Evolutionary conservation across 352 stramenopile species (phyloP), one percentile per base, ranked within the genome.

Genomic region (Phytopythium aichiense): DNA sequence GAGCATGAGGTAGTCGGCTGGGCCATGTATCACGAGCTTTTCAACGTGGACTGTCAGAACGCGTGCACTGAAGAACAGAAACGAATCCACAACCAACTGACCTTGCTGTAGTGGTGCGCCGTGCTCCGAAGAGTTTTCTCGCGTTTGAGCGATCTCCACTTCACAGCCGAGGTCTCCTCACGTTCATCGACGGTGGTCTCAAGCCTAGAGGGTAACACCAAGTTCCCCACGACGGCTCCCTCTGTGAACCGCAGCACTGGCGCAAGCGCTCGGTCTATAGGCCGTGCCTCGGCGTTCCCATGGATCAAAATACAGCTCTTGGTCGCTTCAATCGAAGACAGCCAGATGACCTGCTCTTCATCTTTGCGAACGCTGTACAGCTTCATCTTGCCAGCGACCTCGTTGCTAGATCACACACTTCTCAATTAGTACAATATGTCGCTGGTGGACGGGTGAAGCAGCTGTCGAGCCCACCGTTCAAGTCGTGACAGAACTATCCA

Each of bases 1-100:
- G 49, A 81, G 56, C 37, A 79, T 58, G 28, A 81, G 64, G 56
- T 71, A 81, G 51, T 81, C 73, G 23, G 73, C 73, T n/a, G 73
- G 73, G 4, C 73, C 73, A 0, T 55, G 63, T 15, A 81, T 58
- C 2, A 73, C 65, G 9, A 80, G 30, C 54, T 77, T 64, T 20
- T 18, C 38, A 18, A 45, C 16, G 7, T 13, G 16, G 16, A 45
- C 5, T 20, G 13, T 45, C 38, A 45, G 38, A n/a, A 5, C 5
- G 15, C 16, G 38, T 20, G 38, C 38, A 20, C 13, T 45, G 38
- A 45, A 45, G 38, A 18, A 13, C 16, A 7, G 38, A 20, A 18
- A 13, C 15, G 1, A 45, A 20, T 45, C 16, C 38, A 7, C 38
- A 45, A 20, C 38, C 38, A 45, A 45, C n/a, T 68, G 53, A 69